These are phyloP conservation scores for Kodamaea hsintzibuensis DNA, from an alignment of 805 yeast species.

Conservation along the genomic window DNA sequence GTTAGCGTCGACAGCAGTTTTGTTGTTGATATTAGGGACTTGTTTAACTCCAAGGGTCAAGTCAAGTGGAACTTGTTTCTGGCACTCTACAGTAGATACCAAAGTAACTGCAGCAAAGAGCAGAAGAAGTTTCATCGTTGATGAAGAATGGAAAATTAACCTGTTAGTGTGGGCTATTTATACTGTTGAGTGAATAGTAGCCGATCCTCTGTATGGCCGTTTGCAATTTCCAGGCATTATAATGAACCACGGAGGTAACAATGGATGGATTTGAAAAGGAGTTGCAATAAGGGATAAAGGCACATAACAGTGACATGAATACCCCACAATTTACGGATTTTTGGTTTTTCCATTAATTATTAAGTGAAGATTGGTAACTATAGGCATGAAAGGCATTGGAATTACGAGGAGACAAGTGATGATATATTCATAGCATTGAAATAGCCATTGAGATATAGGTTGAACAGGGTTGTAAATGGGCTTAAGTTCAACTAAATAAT, in stretches of 20 bases:
- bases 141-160: neutral
- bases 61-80: conserved; percentile 9
- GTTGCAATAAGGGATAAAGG: neutral
- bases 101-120: neutral
- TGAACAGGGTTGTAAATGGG: neutral
- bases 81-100: neutral
- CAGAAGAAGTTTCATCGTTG: neutral
- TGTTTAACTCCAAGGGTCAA: conserved; percentile 15
- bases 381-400: neutral
- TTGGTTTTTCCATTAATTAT: neutral
- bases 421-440: neutral
- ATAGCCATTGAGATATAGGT: neutral
- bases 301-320: neutral
- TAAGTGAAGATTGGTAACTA: neutral
- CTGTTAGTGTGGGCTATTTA: neutral
- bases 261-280: neutral
- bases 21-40: conserved; percentile 20
- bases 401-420: neutral
- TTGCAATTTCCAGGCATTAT: neutral
- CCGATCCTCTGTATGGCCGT: neutral
- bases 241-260: too few relatives aligned
- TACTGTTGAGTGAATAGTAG: neutral
- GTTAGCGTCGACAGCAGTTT: conserved; percentile 23
- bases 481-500: too few relatives aligned
- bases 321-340: neutral